Conservation (phyloP, 352 stramenopile species). For the Elongisporangium senticosum region DNA sequence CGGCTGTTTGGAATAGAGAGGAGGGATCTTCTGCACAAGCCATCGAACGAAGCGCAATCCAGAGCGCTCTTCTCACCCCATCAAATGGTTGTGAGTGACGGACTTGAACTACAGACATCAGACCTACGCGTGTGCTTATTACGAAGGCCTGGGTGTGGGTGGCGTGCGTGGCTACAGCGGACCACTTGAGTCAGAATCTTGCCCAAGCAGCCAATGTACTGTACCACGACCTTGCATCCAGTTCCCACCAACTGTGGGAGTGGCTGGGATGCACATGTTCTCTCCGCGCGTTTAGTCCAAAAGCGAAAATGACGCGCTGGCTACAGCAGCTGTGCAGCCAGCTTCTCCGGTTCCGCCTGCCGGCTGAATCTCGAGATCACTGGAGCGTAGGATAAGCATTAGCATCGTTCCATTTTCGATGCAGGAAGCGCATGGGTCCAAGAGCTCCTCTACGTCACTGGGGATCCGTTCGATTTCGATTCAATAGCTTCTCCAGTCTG, state of each 20-base stretch:
- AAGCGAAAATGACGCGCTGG: not conserved
- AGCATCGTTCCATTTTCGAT: not conserved
- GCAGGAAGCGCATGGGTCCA: not conserved
- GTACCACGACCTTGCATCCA: not conserved
- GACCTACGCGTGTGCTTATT: not conserved
- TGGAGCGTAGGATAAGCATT: not conserved
- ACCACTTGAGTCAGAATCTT: not conserved
- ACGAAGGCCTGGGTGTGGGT: not conserved
- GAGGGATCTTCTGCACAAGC: not conserved
- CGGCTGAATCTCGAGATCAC: not conserved
- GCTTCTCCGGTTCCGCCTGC: not conserved
- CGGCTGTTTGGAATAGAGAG: not conserved
- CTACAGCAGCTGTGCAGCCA: not conserved
- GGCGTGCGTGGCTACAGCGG: not conserved
- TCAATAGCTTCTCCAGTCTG: not conserved
- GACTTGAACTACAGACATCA: not conserved
- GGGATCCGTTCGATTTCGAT: not conserved
- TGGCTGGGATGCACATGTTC: not conserved
- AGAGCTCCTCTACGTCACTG: not conserved
- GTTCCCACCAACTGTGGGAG: not conserved
- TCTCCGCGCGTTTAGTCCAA: not conserved
- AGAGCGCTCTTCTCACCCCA: not conserved
- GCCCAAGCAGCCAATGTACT: not conserved
- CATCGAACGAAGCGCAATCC: not conserved
- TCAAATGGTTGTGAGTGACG: not conserved